Evolutionary conservation across 164 flowering plant species (phyloP).

Genomic region (Platanus orientalis): DNA sequence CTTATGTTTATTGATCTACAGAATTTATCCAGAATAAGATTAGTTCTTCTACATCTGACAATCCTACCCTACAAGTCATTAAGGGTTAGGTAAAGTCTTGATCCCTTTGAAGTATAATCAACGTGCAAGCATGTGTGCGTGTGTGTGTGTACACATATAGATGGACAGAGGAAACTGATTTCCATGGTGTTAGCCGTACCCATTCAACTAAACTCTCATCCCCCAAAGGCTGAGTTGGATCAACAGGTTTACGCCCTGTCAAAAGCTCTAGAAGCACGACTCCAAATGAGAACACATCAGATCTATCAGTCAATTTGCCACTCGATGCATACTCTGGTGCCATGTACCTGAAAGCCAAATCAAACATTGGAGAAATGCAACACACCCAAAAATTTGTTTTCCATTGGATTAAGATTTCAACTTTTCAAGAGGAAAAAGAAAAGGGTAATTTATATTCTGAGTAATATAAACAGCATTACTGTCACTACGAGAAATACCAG

Average conservation of each 20-base stretch:
- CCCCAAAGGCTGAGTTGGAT: slow-evolving; percentile 49
- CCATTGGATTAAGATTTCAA: not conserved
- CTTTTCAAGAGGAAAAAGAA: not conserved
- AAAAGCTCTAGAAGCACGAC: slow-evolving; percentile 76
- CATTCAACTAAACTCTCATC: slow-evolving; percentile 81
- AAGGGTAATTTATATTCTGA: no score
- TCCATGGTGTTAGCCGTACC: slow-evolving; percentile 33
- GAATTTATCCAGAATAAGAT: not conserved
- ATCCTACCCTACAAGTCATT: not conserved
- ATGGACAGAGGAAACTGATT: not conserved
- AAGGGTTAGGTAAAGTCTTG: not conserved
- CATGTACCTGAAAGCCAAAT: slow-evolving; percentile 54
- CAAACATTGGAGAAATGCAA: not conserved
- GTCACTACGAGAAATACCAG: not conserved
- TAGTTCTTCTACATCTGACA: not conserved
- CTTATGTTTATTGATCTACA: not conserved
- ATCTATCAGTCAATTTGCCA: slow-evolving; percentile 76
- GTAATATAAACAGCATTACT: not conserved
- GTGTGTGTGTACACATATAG: not conserved
- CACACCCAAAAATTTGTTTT: slow-evolving; percentile 2
- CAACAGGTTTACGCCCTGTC: slow-evolving; percentile 71
- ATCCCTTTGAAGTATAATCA: not conserved
- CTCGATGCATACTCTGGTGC: slow-evolving; percentile 88
- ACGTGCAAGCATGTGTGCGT: not conserved
- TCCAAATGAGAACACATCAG: slow-evolving; percentile 87